Conservation (phyloP, 2,329 filamentous ascomycete genomes). For the Aspergillus brasiliensis region DNA sequence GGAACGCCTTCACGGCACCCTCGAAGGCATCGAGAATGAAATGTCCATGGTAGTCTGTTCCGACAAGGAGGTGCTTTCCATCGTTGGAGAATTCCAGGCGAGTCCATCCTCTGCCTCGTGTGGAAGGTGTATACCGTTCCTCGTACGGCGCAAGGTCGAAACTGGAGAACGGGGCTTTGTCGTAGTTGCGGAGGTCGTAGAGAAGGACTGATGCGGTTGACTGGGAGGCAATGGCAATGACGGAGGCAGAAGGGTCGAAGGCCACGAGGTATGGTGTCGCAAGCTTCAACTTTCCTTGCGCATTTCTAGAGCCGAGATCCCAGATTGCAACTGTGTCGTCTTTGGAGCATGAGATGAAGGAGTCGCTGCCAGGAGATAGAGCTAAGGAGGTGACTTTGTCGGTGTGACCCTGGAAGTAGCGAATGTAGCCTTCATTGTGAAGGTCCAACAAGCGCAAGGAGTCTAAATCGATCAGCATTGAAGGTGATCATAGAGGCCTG, state of each 20-base stretch:
- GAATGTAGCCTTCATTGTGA: slow-evolving; percentile 94
- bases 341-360: slow-evolving; percentile 86
- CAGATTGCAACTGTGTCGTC: slow-evolving; percentile 92
- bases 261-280: slow-evolving; percentile 79
- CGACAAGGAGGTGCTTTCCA: slow-evolving; percentile 80
- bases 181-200: slow-evolving; percentile 92
- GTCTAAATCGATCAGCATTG: slow-evolving; percentile 46
- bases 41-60: slow-evolving; percentile 81
- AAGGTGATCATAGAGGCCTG: not conserved
- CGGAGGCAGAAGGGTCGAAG: slow-evolving; percentile 87
- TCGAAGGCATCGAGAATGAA: slow-evolving; percentile 93
- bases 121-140: slow-evolving; percentile 55
- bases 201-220: slow-evolving; percentile 77
- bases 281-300: slow-evolving; percentile 77
- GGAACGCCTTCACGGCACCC: slow-evolving; percentile 74
- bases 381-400: slow-evolving; percentile 79
- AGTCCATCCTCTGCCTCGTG: slow-evolving; percentile 67
- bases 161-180: slow-evolving; percentile 83
- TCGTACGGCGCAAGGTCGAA: slow-evolving; percentile 72
- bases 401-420: slow-evolving; percentile 92
- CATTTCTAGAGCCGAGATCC: slow-evolving; percentile 80
- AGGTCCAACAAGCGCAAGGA: slow-evolving; percentile 80
- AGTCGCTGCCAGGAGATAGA: slow-evolving; percentile 82
- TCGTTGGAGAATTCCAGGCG: slow-evolving; percentile 96
- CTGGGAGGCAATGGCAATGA: slow-evolving; percentile 87